Evolutionary conservation across 2,329 filamentous ascomycete species (phyloP), one percentile per base, ranked within the genome.

Genomic region (Fusarium torreyae): DNA sequence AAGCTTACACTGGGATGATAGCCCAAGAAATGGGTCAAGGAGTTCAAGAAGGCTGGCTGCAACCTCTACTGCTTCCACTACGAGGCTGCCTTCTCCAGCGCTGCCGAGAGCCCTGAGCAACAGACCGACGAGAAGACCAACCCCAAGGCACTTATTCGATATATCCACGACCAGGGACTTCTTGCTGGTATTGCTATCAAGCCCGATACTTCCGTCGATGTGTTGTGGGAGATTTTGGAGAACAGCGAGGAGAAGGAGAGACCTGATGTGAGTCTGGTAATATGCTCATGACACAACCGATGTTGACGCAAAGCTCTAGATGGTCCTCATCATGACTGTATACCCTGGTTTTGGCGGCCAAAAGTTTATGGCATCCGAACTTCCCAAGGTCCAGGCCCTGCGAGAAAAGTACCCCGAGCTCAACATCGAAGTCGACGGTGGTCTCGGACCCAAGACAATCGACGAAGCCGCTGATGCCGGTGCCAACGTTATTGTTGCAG

Each of bases 11-110:
- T 20, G 20, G 26, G 9, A 49, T 17, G 6, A 71, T 72, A 96
- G 94, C 96, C 96, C 72, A 97, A 98, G 86, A 94, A 94, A 86
- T 99, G 96, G 96, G 94, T 98, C 75, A 93, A 92, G 77, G 93
- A 97, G 67, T 98, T 99, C 85, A 90, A 96, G 80, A 90, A 92
- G 54, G 96, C 94, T 63, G 96, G 96, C 55, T 98, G 94, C 82
- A 94, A 99, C 81, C 87, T 99, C n/a, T 99, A 99, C 86, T 98
- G 96, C 86, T 99, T 99, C 86, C 96, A 99, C 86, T 98, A 98
- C 82, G 96, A 99, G 83, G 96, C 96, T 26, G 96, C 96, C 69
- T 88, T 96, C 72, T 97, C 93, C 51, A 93, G 92, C 43, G 94
- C 92, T 36, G 94, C 94, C 75, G 93, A 94, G 77, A 89, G 87